Conservation (phyloP, 495 filamentous ascomycete species). For the Chaetomium tenue region DNA sequence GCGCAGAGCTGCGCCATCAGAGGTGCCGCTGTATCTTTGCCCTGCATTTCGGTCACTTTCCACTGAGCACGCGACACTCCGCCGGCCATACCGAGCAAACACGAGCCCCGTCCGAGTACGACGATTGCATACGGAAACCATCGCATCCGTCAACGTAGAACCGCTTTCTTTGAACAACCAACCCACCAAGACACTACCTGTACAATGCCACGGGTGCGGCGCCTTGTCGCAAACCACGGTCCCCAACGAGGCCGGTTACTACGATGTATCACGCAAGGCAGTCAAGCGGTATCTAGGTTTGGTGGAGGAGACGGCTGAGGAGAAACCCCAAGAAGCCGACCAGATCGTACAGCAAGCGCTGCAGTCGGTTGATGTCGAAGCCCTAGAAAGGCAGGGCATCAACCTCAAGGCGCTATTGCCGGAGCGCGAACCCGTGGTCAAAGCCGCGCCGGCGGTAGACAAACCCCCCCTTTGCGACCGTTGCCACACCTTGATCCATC, state of each 20-base stretch:
- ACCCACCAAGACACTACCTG: constrained; percentile 46
- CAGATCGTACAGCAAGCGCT: constrained; percentile 45
- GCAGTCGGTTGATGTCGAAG: constrained; percentile 39
- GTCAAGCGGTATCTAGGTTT: constrained; percentile 47
- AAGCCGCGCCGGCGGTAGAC: not conserved
- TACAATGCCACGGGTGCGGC: constrained; percentile 82
- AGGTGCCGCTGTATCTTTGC: constrained; percentile 47
- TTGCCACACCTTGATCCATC: constrained; percentile 77
- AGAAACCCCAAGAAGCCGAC: constrained; percentile 31
- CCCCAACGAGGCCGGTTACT: constrained; percentile 75
- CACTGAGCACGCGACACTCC: not conserved
- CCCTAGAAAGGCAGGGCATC: constrained; percentile 46
- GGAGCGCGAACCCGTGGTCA: constrained; percentile 22
- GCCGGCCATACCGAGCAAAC: constrained; percentile 23
- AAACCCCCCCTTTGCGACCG: constrained; percentile 69
- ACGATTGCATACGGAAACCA: constrained; percentile 33
- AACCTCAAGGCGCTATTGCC: constrained; percentile 36
- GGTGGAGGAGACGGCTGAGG: constrained; percentile 22
- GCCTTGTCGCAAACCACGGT: constrained; percentile 72
- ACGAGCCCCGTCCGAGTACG: constrained; percentile 29
- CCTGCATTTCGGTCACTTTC: constrained; percentile 35
- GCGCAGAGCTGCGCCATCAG: constrained; percentile 31
- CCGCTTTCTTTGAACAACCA: not conserved
- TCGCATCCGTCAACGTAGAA: not conserved
- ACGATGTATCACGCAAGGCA: constrained; percentile 55